Conservation (phyloP, 192 early-diverging fungal species). For the Jimgerdemannia flammicorona region DNA sequence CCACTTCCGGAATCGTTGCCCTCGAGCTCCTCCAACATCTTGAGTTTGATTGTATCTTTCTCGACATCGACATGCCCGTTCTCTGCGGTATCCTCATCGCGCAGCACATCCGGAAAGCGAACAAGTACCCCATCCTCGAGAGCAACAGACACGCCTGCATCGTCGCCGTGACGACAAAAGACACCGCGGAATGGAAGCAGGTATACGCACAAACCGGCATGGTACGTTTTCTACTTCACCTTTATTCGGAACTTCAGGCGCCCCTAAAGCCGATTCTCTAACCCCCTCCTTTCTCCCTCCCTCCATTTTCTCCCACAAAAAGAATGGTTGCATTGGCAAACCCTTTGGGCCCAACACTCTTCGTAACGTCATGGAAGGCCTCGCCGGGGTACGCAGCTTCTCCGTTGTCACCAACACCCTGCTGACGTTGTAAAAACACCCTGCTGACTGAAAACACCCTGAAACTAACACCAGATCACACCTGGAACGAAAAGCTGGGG, state of each 20-base stretch:
- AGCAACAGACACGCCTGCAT: constrained; percentile 54
- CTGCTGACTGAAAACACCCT: neutral
- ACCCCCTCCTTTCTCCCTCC: too few relatives aligned
- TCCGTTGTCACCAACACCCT: neutral
- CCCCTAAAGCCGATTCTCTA: neutral
- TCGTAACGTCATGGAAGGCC: constrained; percentile 33
- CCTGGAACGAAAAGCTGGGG: too few relatives aligned
- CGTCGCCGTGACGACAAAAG: constrained; percentile 63
- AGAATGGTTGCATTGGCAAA: constrained; percentile 50
- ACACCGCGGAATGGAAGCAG: constrained; percentile 41
- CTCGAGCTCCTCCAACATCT: constrained; percentile 38
- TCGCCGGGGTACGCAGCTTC: neutral
- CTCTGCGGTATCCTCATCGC: constrained; percentile 61
- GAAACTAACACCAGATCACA: too few relatives aligned
- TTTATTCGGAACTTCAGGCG: too few relatives aligned
- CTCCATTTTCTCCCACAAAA: neutral
- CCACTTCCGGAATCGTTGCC: constrained; percentile 45
- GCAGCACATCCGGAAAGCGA: constrained; percentile 40
- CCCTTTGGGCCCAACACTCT: constrained; percentile 33
- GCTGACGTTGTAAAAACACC: neutral
- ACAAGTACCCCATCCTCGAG: constrained; percentile 32
- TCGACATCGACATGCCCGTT: constrained; percentile 71
- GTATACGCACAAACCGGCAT: constrained; percentile 53
- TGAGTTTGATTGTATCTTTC: constrained; percentile 55
- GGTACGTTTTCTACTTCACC: constrained; percentile 13